A percentile compares a stretch with the other conserved stretches of the same genome.
These are phyloP conservation scores for Zasmidium citrigriseum DNA, from an alignment of 2,329 filamentous ascomycete genomes.

Conservation along the genomic window DNA sequence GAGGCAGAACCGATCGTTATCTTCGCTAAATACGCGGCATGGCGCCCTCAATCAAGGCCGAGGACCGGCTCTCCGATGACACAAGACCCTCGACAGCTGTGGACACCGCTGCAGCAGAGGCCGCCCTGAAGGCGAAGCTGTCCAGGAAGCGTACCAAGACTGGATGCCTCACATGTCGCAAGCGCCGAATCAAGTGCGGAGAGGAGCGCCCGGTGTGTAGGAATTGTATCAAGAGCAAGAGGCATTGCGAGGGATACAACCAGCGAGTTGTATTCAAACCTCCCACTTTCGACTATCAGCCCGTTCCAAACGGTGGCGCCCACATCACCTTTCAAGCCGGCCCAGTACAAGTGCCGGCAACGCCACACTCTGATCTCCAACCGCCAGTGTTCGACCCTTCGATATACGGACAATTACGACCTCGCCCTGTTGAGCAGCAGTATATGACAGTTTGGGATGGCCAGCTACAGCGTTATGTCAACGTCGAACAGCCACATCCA, in stretches of 20 bases:
- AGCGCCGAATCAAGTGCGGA: slow-evolving; percentile 94
- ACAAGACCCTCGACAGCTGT: slow-evolving; percentile 2
- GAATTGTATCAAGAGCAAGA: slow-evolving; percentile 85
- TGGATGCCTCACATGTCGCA: slow-evolving; percentile 89
- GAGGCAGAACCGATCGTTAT: not conserved
- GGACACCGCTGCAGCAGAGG: slow-evolving; percentile 32
- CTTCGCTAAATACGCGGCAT: slow-evolving; percentile 4
- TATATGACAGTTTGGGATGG: slow-evolving; percentile 14
- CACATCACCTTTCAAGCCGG: slow-evolving; percentile 40
- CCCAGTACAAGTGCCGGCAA: slow-evolving; percentile 1
- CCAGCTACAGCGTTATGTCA: slow-evolving; percentile 16
- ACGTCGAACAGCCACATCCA: slow-evolving; percentile 10
- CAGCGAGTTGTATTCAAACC: slow-evolving; percentile 80
- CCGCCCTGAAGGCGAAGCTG: slow-evolving; percentile 31
- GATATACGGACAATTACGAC: slow-evolving; percentile 15
- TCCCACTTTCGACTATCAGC: slow-evolving; percentile 61
- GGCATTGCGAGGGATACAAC: slow-evolving; percentile 80
- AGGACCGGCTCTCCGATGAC: slow-evolving; percentile 6
- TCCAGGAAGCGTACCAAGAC: slow-evolving; percentile 77
- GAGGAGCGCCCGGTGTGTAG: slow-evolving; percentile 80
- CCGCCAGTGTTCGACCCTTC: slow-evolving; percentile 7
- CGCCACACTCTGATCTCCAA: slow-evolving; percentile 1
- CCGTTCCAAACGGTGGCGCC: slow-evolving; percentile 43
- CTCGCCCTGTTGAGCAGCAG: slow-evolving; percentile 11
- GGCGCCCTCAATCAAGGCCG: slow-evolving; percentile 12